Evolutionary conservation across 2,329 filamentous ascomycete species (phyloP).

Genomic region (Pseudogymnoascus sp.): DNA sequence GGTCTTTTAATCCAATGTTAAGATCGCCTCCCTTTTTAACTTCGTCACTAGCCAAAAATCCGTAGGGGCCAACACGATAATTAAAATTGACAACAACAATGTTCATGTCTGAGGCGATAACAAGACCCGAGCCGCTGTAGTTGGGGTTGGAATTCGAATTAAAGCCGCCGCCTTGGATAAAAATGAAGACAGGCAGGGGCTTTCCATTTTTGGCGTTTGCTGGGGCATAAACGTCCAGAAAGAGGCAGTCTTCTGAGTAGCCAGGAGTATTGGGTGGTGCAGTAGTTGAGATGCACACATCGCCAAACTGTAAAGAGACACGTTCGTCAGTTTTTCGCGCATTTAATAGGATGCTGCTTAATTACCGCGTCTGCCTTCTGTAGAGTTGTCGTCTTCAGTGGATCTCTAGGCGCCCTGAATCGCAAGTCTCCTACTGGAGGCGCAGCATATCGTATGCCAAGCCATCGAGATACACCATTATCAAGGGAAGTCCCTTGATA

Average conservation of each 20-base stretch:
- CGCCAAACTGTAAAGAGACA: slow-evolving; percentile 18
- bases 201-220: slow-evolving; percentile 37
- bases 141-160: slow-evolving; percentile 41
- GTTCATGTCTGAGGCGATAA: slow-evolving; percentile 46
- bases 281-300: slow-evolving; percentile 21
- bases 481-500: slow-evolving; percentile 49
- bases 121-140: slow-evolving; percentile 53
- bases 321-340: not conserved
- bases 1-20: slow-evolving; percentile 65
- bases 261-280: slow-evolving; percentile 22
- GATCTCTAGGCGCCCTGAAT: slow-evolving; percentile 60
- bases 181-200: slow-evolving; percentile 53
- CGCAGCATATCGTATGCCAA: slow-evolving; percentile 67
- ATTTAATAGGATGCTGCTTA: not conserved
- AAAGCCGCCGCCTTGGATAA: slow-evolving; percentile 54
- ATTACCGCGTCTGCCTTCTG: slow-evolving; percentile 23
- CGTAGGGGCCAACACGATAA: slow-evolving; percentile 67
- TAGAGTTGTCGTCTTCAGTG: slow-evolving; percentile 27
- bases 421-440: slow-evolving; percentile 57
- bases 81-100: slow-evolving; percentile 67
- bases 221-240: slow-evolving; percentile 56
- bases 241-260: slow-evolving; percentile 59
- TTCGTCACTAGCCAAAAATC: slow-evolving; percentile 57
- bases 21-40: slow-evolving; percentile 41
- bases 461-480: slow-evolving; percentile 60